These are phyloP conservation scores for Edaphochlamys debaryana DNA, from an alignment of 139 green algal species.

Conservation along the genomic window DNA sequence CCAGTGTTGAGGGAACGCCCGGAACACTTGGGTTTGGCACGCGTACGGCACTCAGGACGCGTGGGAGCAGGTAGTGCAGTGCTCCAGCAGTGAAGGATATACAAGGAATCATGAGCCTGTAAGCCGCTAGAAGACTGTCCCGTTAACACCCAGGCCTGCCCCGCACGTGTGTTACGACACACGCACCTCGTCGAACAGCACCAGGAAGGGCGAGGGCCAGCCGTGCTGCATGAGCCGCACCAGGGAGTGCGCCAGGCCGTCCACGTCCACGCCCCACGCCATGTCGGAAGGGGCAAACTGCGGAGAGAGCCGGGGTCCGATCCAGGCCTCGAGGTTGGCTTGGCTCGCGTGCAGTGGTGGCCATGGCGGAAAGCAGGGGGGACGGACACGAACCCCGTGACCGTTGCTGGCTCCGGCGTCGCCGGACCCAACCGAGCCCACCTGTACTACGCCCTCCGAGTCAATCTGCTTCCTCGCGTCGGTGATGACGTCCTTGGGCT, in stretches of 20 bases:
- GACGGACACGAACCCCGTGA: too few species aligned
- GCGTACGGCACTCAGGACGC: background rate
- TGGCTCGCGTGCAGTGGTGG: too few species aligned
- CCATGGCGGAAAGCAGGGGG: too few species aligned
- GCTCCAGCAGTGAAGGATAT: too few species aligned
- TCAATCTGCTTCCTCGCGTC: constrained; percentile 37
- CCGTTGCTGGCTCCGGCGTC: too few species aligned
- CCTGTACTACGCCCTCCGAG: constrained; percentile 46
- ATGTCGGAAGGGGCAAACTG: background rate
- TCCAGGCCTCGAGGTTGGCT: background rate
- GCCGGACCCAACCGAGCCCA: too few species aligned
- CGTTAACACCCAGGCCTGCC: too few species aligned
- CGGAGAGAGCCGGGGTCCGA: background rate
- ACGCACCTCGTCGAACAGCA: constrained; percentile 66
- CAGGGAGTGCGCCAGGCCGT: constrained; percentile 31
- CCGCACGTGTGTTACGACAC: too few species aligned
- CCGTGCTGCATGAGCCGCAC: constrained; percentile 52
- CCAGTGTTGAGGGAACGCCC: too few species aligned
- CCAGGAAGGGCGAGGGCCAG: constrained; percentile 63
- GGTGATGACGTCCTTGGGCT: background rate
- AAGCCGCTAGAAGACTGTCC: too few species aligned
- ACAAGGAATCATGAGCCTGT: too few species aligned
- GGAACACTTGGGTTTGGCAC: too few species aligned
- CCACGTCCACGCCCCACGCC: constrained; percentile 27
- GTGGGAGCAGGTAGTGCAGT: background rate